Base-by-base conservation (phyloP, 2,329 filamentous ascomycete species). In the Fusarium guadeloupense region DNA sequence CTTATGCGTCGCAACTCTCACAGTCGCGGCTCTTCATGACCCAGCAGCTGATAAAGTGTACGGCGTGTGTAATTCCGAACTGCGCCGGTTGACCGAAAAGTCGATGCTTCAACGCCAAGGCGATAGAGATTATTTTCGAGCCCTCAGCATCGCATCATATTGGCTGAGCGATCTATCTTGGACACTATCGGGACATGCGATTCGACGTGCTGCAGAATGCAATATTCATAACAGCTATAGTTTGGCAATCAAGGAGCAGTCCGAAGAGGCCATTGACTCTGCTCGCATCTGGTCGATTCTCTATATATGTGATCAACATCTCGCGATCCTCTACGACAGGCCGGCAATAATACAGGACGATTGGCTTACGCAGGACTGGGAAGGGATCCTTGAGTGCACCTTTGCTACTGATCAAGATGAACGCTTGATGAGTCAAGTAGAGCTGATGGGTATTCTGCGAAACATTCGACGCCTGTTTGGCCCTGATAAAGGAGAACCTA, bases 221-320 rank as follows among this genome's bases (percentile, higher is more conserved):
- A 80, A 80, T 50, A 67, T 82, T 0, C 75, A 77, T 31, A 76
- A 73, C 40, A 78, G 77, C 41, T 80, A 78, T 33, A 73, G 74
- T 10, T 71, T 74, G 1, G 75, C 77, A 0, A 69, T 80, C 3
- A 58, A 69, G 0, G 76, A 75, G 5, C 71, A 74, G 10, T 75
- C 71, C 3, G 74, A 77, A 25, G 79, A 83, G 23, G 78, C 78
- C 0, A 77, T 78, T 57, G 83, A 87, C 54, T 80, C 81, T 31
- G 79, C 85, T 2, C 78, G 86, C 8, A 74, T 88, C 7, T 88
- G 85, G 85, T 88, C 87, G 54, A 71, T 85, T n/a, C 73, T 85
- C 0, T 87, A 86, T 48, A 83, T 87, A 3, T 87, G 84, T 63
- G 85, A 87, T 34, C 83, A 86, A 49, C 85, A 87, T 57, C 80